Conservation (phyloP, 2,329 filamentous ascomycete genomes). For the Hypocrella siamensis region DNA sequence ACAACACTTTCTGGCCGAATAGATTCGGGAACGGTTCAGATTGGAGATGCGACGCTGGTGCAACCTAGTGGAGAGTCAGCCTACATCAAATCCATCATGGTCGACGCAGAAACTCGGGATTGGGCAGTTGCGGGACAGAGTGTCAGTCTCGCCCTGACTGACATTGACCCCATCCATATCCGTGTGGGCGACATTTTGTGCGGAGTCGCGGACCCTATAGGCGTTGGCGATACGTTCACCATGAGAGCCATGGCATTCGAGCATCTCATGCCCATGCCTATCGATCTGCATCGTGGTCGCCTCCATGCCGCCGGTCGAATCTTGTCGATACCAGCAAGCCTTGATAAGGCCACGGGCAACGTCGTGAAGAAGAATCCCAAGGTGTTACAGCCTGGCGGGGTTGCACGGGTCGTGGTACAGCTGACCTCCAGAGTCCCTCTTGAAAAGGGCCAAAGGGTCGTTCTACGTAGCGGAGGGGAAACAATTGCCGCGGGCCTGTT, state of each 20-base stretch:
- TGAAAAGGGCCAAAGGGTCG: constrained; percentile 65
- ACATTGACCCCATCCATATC: constrained; percentile 74
- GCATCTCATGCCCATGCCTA: constrained; percentile 70
- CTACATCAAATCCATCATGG: constrained; percentile 65
- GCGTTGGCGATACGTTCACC: constrained; percentile 57
- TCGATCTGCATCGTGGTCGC: constrained; percentile 78
- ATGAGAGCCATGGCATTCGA: constrained; percentile 83
- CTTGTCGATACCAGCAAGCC: constrained; percentile 49
- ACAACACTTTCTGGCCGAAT: constrained; percentile 77
- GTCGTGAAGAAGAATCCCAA: constrained; percentile 69
- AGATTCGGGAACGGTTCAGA: constrained; percentile 68
- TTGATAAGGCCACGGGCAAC: constrained; percentile 69
- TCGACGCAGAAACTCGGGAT: constrained; percentile 56
- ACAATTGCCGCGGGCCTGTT: constrained; percentile 81
- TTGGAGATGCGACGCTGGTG: constrained; percentile 64
- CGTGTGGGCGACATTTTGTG: constrained; percentile 80
- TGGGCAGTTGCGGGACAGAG: constrained; percentile 94
- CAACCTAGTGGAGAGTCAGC: constrained; percentile 73
- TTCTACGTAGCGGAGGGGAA: constrained; percentile 63
- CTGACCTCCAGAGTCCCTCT: constrained; percentile 61
- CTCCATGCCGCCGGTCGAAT: constrained; percentile 68
- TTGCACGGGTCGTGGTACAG: constrained; percentile 65
- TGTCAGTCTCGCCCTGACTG: constrained; percentile 63
- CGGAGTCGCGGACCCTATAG: constrained; percentile 48
- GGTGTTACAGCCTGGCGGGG: constrained; percentile 62